Conservation (phyloP, 768 basidiomycete genomes). For the Naganishia randhawae region DNA sequence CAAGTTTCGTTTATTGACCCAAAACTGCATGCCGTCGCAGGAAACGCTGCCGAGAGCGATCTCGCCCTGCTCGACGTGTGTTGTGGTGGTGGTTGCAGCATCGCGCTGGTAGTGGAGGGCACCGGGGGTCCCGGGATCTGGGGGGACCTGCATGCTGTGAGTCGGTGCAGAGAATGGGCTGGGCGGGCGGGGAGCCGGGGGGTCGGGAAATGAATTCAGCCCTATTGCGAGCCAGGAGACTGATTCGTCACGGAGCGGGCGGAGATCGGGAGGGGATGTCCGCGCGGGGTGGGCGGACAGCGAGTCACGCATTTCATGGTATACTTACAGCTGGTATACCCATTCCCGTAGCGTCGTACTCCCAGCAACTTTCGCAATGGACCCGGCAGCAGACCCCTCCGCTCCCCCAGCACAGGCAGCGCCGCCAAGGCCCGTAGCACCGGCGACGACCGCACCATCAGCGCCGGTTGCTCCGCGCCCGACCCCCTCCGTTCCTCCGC, state of each 20-base stretch:
- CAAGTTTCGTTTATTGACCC: constrained; percentile 69
- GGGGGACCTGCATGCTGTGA: neutral
- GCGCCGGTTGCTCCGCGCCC: neutral
- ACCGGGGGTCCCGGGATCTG: neutral
- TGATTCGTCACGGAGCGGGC: neutral
- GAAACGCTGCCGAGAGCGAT: neutral
- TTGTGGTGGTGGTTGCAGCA: neutral
- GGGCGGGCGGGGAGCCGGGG: neutral
- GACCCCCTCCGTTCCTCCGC: constrained; percentile 6
- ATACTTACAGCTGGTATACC: neutral
- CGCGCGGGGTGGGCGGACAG: neutral
- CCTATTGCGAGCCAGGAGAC: neutral
- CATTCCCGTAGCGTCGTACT: too few species aligned
- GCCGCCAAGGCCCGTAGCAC: neutral
- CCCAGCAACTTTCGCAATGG: too few species aligned
- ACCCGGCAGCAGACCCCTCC: neutral
- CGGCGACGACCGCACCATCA: neutral
- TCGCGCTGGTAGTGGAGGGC: constrained; percentile 16
- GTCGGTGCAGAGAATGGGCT: neutral
- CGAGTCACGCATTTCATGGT: neutral
- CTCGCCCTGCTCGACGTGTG: constrained; percentile 3
- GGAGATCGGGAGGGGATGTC: neutral
- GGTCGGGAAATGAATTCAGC: neutral
- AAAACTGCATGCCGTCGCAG: constrained; percentile 41
- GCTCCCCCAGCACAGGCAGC: neutral